Percentiles rank a stretch among this genome's conserved stretches.
phyloP scores from a whole-genome alignment of 306 rosid species.

The Hippophae tibetana region DNA sequence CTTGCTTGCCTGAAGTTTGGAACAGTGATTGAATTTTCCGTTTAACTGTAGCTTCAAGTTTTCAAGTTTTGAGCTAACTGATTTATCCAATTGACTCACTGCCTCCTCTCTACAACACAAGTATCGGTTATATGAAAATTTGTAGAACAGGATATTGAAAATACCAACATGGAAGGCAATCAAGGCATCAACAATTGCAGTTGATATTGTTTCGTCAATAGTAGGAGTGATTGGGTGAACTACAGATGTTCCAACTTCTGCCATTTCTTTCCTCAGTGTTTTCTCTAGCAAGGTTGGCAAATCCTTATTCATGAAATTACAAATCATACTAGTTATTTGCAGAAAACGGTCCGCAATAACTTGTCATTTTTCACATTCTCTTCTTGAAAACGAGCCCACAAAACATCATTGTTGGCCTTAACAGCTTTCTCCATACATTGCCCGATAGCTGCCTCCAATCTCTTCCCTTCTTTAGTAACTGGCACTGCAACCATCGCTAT shows the following conservation, averaged over 20 bases:
- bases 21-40: slow-evolving; percentile 96
- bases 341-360: slow-evolving; percentile 56
- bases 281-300: slow-evolving; percentile 67
- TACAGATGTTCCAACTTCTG: slow-evolving; percentile 67
- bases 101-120: slow-evolving; percentile 76
- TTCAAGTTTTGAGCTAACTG: slow-evolving; percentile 82
- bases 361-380: slow-evolving; percentile 81
- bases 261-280: slow-evolving; percentile 79
- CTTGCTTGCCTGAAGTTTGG: slow-evolving; percentile 93
- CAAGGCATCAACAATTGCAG: slow-evolving; percentile 39
- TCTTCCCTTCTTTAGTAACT: slow-evolving; percentile 79
- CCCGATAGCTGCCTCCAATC: slow-evolving; percentile 74
- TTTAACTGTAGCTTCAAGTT: slow-evolving; percentile 86
- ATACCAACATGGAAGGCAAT: slow-evolving; percentile 75
- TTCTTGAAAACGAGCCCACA: slow-evolving; percentile 90
- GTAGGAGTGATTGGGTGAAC: slow-evolving; percentile 64
- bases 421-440: slow-evolving; percentile 70
- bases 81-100: slow-evolving; percentile 88
- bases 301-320: slow-evolving; percentile 68
- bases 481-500: slow-evolving; percentile 59
- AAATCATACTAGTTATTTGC: slow-evolving; percentile 41
- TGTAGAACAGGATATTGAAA: slow-evolving; percentile 11
- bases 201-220: slow-evolving; percentile 73
- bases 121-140: slow-evolving; percentile 27
- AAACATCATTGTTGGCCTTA: slow-evolving; percentile 65